A percentile compares a stretch with the other conserved stretches of the same genome.
Evolutionary conservation across 2,329 filamentous ascomycete species (phyloP).

Genomic region (Beauveria australis): DNA sequence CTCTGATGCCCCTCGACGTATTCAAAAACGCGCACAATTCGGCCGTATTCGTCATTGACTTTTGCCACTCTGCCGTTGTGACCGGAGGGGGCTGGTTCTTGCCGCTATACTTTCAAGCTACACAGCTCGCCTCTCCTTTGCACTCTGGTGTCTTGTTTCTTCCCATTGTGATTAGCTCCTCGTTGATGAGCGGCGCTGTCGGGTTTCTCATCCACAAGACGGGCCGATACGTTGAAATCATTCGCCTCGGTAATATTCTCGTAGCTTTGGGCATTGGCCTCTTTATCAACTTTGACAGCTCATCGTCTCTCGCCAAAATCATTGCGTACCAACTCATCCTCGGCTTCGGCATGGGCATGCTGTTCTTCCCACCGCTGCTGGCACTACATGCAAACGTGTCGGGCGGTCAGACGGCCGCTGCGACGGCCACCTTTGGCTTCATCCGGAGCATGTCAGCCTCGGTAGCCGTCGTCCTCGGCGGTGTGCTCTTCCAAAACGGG

Average conservation of each 20-base stretch:
- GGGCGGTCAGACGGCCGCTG: slow-evolving; percentile 52
- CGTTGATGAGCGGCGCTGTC: slow-evolving; percentile 21
- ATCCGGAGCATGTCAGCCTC: slow-evolving; percentile 49
- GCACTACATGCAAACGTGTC: slow-evolving; percentile 55
- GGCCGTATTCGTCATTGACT: slow-evolving; percentile 41
- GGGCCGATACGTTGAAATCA: slow-evolving; percentile 47
- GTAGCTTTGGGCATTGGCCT: slow-evolving; percentile 53
- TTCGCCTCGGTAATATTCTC: slow-evolving; percentile 43
- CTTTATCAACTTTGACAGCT: slow-evolving; percentile 46
- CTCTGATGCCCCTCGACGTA: slow-evolving; percentile 59
- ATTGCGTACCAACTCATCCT: slow-evolving; percentile 49
- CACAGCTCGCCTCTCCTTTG: slow-evolving; percentile 38
- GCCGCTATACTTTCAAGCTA: slow-evolving; percentile 66
- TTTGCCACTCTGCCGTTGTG: slow-evolving; percentile 37
- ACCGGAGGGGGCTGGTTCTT: slow-evolving; percentile 62
- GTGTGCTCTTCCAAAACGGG: slow-evolving; percentile 26
- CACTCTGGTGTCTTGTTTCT: slow-evolving; percentile 8
- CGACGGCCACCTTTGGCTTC: slow-evolving; percentile 54
- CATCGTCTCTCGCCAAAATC: slow-evolving; percentile 38
- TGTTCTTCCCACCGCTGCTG: slow-evolving; percentile 55
- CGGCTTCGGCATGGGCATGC: slow-evolving; percentile 53
- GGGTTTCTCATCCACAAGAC: slow-evolving; percentile 34
- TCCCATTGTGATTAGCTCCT: slow-evolving; percentile 19
- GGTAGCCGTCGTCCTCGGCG: slow-evolving; percentile 51
- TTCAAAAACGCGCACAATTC: slow-evolving; percentile 49